Conservation (phyloP, 2,329 filamentous ascomycete species). For the Scytalidium sp. region DNA sequence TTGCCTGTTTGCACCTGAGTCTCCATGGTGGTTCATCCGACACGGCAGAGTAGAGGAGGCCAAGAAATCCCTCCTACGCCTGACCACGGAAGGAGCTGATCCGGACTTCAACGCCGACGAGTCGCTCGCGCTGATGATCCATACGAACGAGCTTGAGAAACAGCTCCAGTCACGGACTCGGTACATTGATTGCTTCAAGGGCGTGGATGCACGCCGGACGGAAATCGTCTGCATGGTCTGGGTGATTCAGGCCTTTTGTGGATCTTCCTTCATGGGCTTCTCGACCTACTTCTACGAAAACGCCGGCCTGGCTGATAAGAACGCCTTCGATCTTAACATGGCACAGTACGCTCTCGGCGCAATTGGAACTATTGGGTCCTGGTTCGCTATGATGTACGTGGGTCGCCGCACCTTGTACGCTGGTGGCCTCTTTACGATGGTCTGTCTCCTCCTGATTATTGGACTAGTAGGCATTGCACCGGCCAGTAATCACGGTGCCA, state of each 20-base stretch:
- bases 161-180: slow-evolving; percentile 37
- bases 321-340: slow-evolving; percentile 52
- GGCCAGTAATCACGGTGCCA: slow-evolving; percentile 32
- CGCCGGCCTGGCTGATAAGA: slow-evolving; percentile 46
- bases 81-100: slow-evolving; percentile 29
- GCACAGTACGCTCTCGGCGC: slow-evolving; percentile 44
- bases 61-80: slow-evolving; percentile 32
- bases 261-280: slow-evolving; percentile 60
- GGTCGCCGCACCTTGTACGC: slow-evolving; percentile 49
- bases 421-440: slow-evolving; percentile 42
- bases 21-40: slow-evolving; percentile 45
- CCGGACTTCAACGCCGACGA: slow-evolving; percentile 17
- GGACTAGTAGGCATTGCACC: slow-evolving; percentile 42
- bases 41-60: slow-evolving; percentile 38
- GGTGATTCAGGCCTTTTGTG: slow-evolving; percentile 59
- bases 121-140: slow-evolving; percentile 46
- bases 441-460: slow-evolving; percentile 41
- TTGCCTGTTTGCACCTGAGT: slow-evolving; percentile 42
- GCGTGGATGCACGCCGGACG: slow-evolving; percentile 46
- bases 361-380: slow-evolving; percentile 47
- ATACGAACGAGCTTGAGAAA: slow-evolving; percentile 54
- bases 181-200: slow-evolving; percentile 48
- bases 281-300: slow-evolving; percentile 58
- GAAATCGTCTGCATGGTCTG: slow-evolving; percentile 56
- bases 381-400: slow-evolving; percentile 42